Conservation (phyloP, 2,329 filamentous ascomycete genomes). For the Knufia fluminis region DNA sequence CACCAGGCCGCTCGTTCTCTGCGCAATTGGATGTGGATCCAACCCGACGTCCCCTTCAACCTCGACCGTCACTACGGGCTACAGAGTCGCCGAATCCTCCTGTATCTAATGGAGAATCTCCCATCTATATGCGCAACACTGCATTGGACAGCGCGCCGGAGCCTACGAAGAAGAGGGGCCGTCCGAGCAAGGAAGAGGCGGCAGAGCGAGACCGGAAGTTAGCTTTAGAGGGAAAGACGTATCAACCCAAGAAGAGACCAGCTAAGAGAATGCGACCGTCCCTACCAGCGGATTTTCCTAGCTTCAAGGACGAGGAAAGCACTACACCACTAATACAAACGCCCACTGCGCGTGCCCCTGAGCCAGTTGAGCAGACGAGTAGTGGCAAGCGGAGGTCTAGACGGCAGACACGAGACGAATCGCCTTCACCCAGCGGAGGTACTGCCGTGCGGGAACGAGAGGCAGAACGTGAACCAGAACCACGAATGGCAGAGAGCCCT, state of each 20-base stretch:
- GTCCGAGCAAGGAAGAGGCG: conserved; percentile 23
- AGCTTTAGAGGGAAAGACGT: conserved; percentile 19
- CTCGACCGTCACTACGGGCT: conserved; percentile 17
- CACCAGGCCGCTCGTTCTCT: neutral
- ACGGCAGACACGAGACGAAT: conserved; percentile 9
- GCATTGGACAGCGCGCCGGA: conserved; percentile 15
- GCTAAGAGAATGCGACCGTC: conserved; percentile 21
- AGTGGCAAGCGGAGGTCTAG: conserved; percentile 16
- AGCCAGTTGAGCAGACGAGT: conserved; percentile 14
- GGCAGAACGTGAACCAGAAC: neutral
- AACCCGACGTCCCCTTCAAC: conserved; percentile 17
- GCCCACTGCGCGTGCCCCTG: conserved; percentile 10
- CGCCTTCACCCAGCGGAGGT: neutral
- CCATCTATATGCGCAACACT: conserved; percentile 15
- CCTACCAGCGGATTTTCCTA: conserved; percentile 13
- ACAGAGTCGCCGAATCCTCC: conserved; percentile 20
- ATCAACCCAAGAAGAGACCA: conserved; percentile 22
- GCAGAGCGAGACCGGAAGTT: conserved; percentile 21
- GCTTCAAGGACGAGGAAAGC: conserved; percentile 10
- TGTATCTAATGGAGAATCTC: conserved; percentile 18
- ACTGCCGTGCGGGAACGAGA: neutral
- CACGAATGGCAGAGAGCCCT: conserved; percentile 9
- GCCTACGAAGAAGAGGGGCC: conserved; percentile 20
- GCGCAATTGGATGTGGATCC: conserved; percentile 2
- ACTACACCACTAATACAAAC: conserved; percentile 14